These are phyloP conservation scores for Pythium plurisporium DNA, from an alignment of 352 stramenopile species.

Conservation along the genomic window DNA sequence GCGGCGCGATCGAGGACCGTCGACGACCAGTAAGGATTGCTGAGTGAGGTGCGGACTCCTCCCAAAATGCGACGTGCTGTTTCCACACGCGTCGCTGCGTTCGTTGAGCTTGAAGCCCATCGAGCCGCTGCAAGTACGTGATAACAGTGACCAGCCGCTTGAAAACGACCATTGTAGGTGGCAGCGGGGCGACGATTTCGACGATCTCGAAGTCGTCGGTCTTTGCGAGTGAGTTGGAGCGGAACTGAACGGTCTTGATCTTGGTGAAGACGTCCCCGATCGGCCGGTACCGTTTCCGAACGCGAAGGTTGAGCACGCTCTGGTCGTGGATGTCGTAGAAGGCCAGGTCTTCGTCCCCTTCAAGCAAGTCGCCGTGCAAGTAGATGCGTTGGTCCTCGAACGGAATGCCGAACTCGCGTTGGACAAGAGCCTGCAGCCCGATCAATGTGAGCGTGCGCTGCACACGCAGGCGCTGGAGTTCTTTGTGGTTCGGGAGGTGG, in stretches of 20 bases:
- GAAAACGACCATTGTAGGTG: conserved; percentile 49
- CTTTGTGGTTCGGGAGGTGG: conserved; percentile 28
- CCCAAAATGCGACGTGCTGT: conserved; percentile 38
- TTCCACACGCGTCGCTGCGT: conserved; percentile 49
- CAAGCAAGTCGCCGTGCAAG: conserved; percentile 48
- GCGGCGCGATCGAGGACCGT: not conserved
- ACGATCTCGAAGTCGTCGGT: conserved; percentile 55
- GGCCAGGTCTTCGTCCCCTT: conserved; percentile 55
- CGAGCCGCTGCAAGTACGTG: conserved; percentile 50
- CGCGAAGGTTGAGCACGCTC: conserved; percentile 43
- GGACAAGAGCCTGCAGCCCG: conserved; percentile 44
- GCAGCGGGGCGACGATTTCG: conserved; percentile 53
- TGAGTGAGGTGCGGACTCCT: conserved; percentile 11
- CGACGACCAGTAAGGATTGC: not conserved
- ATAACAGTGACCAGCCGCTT: conserved; percentile 52
- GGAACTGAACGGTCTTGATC: conserved; percentile 52
- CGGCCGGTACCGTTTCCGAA: conserved; percentile 41
- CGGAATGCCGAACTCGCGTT: conserved; percentile 48
- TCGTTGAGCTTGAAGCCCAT: conserved; percentile 40
- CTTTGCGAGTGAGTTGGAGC: not conserved
- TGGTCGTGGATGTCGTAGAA: conserved; percentile 53
- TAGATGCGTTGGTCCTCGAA: conserved; percentile 65
- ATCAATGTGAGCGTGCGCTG: conserved; percentile 47
- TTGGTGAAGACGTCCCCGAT: conserved; percentile 66
- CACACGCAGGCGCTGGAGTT: conserved; percentile 36